phyloP scores from a whole-genome alignment of 1,284 basidiomycete genomes.

The Cutaneotrichosporon mucoides region DNA sequence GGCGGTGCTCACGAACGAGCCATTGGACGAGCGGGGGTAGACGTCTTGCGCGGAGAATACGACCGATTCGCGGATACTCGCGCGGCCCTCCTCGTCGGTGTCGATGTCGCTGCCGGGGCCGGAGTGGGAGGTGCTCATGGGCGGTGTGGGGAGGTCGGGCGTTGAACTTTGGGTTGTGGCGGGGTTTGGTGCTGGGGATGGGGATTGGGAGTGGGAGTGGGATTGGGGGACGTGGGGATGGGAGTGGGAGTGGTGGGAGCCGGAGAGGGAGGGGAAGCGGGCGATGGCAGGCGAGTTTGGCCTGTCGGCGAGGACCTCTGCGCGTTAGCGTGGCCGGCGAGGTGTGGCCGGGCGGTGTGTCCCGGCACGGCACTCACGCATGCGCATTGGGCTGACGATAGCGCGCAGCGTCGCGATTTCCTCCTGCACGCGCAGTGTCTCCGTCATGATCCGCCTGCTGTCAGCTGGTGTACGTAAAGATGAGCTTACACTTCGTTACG shows the following conservation, averaged over 20 bases:
- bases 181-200: too few relatives aligned
- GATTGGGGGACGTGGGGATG: too few relatives aligned
- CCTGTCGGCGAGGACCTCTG: conserved; percentile 13
- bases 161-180: too few relatives aligned
- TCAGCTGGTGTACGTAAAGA: background rate
- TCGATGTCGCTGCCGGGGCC: background rate
- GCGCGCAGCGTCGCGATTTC: conserved; percentile 69
- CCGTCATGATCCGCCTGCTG: conserved; percentile 55
- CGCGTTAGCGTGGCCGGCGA: too few relatives aligned
- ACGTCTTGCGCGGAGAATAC: conserved; percentile 20
- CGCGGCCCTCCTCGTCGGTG: conserved; percentile 8
- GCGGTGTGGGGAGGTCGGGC: conserved; percentile 1
- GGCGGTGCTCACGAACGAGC: conserved; percentile 12
- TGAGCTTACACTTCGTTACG: conserved; percentile 33
- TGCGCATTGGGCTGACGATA: conserved; percentile 69
- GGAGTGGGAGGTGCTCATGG: conserved; percentile 4
- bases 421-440: conserved; percentile 66
- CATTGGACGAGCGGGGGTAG: conserved; percentile 2
- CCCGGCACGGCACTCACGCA: conserved; percentile 58
- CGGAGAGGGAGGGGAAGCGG: conserved; percentile 1
- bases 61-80: conserved; percentile 21
- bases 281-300: conserved; percentile 9
- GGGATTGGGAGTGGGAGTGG: background rate
- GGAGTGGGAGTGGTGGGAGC: background rate
- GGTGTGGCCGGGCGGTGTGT: too few relatives aligned